Conservation (phyloP, 2,329 filamentous ascomycete genomes). For the Leptodontidium sp. region DNA sequence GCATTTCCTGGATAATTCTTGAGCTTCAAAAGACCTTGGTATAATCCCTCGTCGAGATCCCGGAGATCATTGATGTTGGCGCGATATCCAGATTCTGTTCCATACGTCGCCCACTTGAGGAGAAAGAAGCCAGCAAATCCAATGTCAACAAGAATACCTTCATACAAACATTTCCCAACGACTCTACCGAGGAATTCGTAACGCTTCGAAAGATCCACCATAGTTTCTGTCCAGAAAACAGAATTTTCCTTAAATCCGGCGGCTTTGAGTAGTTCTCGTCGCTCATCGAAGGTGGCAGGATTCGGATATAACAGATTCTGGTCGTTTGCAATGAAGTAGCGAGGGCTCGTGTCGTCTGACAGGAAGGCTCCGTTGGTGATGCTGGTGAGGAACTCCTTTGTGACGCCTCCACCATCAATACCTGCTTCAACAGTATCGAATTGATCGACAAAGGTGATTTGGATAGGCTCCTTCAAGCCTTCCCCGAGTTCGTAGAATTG, state of each 20-base stretch:
- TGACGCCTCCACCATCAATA: slow-evolving; percentile 96
- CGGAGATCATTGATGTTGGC: slow-evolving; percentile 94
- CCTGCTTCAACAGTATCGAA: slow-evolving; percentile 89
- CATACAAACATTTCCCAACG: slow-evolving; percentile 96
- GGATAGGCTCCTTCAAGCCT: slow-evolving; percentile 90
- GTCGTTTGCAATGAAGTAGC: slow-evolving; percentile 83
- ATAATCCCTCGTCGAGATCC: slow-evolving; percentile 89
- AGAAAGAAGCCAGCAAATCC: slow-evolving; percentile 96
- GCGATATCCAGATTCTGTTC: slow-evolving; percentile 77
- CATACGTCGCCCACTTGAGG: slow-evolving; percentile 85
- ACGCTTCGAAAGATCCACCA: slow-evolving; percentile 70
- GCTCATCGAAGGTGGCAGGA: slow-evolving; percentile 76
- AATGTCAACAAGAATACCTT: slow-evolving; percentile 93
- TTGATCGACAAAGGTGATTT: slow-evolving; percentile 94
- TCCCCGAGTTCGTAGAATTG: slow-evolving; percentile 85
- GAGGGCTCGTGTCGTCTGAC: slow-evolving; percentile 57
- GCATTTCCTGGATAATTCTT: slow-evolving; percentile 89
- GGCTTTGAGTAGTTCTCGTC: slow-evolving; percentile 64
- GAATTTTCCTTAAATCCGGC: slow-evolving; percentile 61
- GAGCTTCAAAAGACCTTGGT: slow-evolving; percentile 81
- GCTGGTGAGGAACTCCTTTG: slow-evolving; percentile 94
- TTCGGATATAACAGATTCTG: slow-evolving; percentile 91
- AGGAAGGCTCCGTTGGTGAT: slow-evolving; percentile 86
- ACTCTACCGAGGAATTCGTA: slow-evolving; percentile 94
- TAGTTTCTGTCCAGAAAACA: slow-evolving; percentile 62